Percentiles rank a stretch among this genome's conserved stretches.
Conservation (phyloP, 345 rosid genomes). For the Lepidium sativum region DNA sequence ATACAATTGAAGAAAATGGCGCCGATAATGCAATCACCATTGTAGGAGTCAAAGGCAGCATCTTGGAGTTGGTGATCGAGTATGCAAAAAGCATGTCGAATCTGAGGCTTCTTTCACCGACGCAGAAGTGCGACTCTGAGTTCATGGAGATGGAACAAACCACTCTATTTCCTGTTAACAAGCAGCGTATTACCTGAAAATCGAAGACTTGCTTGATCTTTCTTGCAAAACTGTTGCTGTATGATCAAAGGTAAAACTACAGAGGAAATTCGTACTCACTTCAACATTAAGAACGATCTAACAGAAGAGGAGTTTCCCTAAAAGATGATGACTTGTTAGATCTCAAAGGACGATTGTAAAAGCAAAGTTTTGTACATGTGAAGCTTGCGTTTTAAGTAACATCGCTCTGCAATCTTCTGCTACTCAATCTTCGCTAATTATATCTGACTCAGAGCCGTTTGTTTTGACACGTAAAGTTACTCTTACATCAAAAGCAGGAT, state of each 20-base stretch:
- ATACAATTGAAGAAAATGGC: conserved; percentile 45
- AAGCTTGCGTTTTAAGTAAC: conserved; percentile 29
- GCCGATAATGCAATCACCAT: conserved; percentile 36
- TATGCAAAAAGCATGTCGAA: conserved; percentile 53
- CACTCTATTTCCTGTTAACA: conserved; percentile 43
- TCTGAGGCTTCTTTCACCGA: conserved; percentile 19
- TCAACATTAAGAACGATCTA: conserved; percentile 49
- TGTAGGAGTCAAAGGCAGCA: conserved; percentile 43
- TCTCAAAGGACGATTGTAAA: neutral
- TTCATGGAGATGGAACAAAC: conserved; percentile 45
- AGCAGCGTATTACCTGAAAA: conserved; percentile 53
- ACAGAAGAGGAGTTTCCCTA: conserved; percentile 43
- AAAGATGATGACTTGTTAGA: neutral
- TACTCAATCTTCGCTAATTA: conserved; percentile 1
- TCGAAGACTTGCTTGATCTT: conserved; percentile 41
- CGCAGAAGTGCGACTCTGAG: conserved; percentile 47
- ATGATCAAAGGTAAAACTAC: conserved; percentile 45
- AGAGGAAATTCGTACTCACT: conserved; percentile 42
- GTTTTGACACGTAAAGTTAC: too few species aligned
- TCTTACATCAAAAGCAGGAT: conserved; percentile 27
- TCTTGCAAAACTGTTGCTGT: conserved; percentile 50
- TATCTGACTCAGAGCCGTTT: too few species aligned
- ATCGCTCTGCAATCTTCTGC: conserved; percentile 50
- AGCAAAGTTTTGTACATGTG: conserved; percentile 35
- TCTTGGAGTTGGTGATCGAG: conserved; percentile 52